Percentiles rank a stretch among this genome's conserved stretches.
Evolutionary conservation across 129 eudicot species (phyloP).

Genomic region (Heracleum sosnowskyi): DNA sequence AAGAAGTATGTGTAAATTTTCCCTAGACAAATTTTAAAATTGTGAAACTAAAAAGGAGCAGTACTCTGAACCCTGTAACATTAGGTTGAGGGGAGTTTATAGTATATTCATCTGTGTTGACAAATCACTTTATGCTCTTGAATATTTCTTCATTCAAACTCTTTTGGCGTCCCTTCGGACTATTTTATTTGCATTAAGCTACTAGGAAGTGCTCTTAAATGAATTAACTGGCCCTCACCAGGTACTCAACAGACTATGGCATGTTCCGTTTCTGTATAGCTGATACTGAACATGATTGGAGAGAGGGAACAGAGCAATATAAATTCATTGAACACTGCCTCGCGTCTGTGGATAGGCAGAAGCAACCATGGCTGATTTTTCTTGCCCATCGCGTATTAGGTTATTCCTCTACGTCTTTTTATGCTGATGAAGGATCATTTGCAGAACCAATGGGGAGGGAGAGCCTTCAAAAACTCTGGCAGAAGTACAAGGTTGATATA

Average conservation of each 20-base stretch:
- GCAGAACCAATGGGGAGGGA: conserved; percentile 76
- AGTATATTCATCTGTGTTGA: neutral
- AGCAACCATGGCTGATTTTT: conserved; percentile 74
- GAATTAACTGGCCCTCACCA: conserved; percentile 14
- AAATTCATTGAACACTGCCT: conserved; percentile 61
- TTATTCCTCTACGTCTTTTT: conserved; percentile 46
- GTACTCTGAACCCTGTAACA: neutral
- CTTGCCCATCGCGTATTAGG: conserved; percentile 66
- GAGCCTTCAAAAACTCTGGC: conserved; percentile 71
- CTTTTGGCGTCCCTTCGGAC: neutral
- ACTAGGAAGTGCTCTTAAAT: neutral
- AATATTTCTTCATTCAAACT: neutral
- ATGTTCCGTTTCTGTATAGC: conserved; percentile 85
- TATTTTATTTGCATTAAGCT: neutral
- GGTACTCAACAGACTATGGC: conserved; percentile 74
- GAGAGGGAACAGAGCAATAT: conserved; percentile 69
- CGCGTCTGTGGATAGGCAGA: conserved; percentile 58
- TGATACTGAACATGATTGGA: conserved; percentile 73
- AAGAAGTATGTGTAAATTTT: neutral
- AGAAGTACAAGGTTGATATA: conserved; percentile 67
- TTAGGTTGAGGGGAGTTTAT: neutral
- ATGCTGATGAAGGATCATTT: conserved; percentile 53
- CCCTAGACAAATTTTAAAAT: neutral
- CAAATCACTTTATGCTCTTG: neutral
- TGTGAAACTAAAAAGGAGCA: neutral